Evolutionary conservation across 2,329 filamentous ascomycete species (phyloP).

Genomic region (Sporothrix mexicana): DNA sequence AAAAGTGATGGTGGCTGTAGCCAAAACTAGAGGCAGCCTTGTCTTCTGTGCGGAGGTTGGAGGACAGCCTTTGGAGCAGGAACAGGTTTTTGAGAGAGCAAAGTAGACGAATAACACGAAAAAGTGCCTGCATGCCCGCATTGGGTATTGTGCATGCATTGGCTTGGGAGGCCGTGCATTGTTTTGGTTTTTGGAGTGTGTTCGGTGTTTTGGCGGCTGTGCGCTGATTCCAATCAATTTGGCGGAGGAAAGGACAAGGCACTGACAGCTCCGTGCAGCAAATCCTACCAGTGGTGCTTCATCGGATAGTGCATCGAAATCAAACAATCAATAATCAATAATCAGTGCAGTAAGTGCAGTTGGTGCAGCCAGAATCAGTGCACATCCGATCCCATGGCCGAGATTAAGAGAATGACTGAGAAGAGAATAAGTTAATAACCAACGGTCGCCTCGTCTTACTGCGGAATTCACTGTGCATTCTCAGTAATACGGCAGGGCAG

Average conservation of each 20-base stretch:
- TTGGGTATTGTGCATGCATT: not conserved
- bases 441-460: not conserved
- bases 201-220: not conserved
- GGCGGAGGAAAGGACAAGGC: too few species aligned
- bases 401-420: not conserved
- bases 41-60: slow-evolving; percentile 1
- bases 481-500: not conserved
- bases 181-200: not conserved
- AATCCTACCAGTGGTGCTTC: too few species aligned
- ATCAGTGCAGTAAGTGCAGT: not conserved
- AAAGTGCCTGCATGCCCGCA: not conserved
- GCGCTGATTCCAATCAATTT: not conserved
- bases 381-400: slow-evolving; percentile 3
- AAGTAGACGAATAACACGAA: not conserved
- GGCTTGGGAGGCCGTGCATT: slow-evolving; percentile 1
- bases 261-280: too few species aligned
- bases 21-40: slow-evolving; percentile 5
- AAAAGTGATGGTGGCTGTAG: not conserved
- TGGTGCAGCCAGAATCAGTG: not conserved
- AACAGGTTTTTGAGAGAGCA: not conserved
- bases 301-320: too few species aligned
- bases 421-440: slow-evolving; percentile 10
- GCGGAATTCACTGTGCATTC: not conserved
- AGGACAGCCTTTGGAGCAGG: not conserved
- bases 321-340: too few species aligned